Evolutionary conservation across 345 rosid species (phyloP).

Genomic region (Lepidium africanum): DNA sequence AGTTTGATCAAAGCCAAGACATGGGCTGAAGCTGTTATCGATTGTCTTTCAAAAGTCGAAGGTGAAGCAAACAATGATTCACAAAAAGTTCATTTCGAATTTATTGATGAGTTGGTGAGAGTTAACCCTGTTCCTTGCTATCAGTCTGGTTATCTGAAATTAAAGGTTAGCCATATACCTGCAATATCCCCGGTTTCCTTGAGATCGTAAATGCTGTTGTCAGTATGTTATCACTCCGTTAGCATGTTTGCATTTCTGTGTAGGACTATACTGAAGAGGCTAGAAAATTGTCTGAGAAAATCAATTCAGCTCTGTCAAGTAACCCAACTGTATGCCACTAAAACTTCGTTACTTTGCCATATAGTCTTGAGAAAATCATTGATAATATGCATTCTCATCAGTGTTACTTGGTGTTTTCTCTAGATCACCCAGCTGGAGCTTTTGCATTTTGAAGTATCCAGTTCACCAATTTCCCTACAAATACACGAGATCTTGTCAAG

Average conservation of each 20-base stretch:
- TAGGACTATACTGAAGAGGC: conserved; percentile 70
- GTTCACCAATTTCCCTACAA: conserved; percentile 45
- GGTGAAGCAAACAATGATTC: conserved; percentile 32
- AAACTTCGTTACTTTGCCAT: conserved; percentile 1
- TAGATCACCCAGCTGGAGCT: conserved; percentile 68
- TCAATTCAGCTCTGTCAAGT: conserved; percentile 45
- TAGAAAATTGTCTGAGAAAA: conserved; percentile 43
- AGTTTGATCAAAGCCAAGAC: conserved; percentile 46
- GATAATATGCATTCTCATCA: background rate
- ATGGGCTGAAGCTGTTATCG: conserved; percentile 69
- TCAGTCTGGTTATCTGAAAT: conserved; percentile 49
- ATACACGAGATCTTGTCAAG: conserved; percentile 44
- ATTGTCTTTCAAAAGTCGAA: conserved; percentile 47
- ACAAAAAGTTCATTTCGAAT: conserved; percentile 44
- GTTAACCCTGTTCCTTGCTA: conserved; percentile 56
- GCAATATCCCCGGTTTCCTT: background rate
- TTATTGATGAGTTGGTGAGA: conserved; percentile 43
- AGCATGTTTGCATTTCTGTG: conserved; percentile 7
- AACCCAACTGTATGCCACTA: conserved; percentile 42
- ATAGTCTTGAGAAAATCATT: background rate
- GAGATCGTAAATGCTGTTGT: background rate
- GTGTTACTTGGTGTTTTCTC: conserved; percentile 7
- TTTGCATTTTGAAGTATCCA: conserved; percentile 45
- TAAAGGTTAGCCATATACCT: conserved; percentile 54
- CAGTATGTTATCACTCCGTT: conserved; percentile 2